Evolutionary conservation across 805 yeast genomes (phyloP), one percentile per base, ranked within the genome.

Genomic region (Wickerhamiella kurtzmanii): DNA sequence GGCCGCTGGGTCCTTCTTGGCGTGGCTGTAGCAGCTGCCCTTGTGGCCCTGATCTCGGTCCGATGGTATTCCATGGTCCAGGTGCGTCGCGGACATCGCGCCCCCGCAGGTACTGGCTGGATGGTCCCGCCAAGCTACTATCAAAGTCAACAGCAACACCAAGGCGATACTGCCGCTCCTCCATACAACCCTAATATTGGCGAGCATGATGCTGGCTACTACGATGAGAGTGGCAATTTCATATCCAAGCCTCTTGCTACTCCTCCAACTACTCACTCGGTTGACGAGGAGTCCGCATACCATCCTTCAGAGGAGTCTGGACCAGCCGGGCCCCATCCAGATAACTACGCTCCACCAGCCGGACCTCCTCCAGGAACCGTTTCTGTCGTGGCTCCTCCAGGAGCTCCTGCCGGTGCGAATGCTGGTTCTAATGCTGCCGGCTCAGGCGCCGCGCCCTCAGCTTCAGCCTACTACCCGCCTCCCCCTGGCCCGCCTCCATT

Each of bases 101-200:
- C 95, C 0, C 67, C 84, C 1, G 66, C 74, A 49, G 89, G 89
- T 8, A 82, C 92, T 1, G 75, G 82, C 9, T 82, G 94, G 94
- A 76, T 86, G 67, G 81, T 92, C 0, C 95, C 95, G 4, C 94
- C 94, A 0, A 70, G 79, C 9, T 84, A 84, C 58, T 49, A 58
- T 48, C 58, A 53, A 43, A 74, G 86, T 1, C 82, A 82, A 56
- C 67, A 66, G 44, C 78, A 75, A 48, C 73, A 76, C 53, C 70
- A 69, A 41, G 36, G 52, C 39, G 50, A 44, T 2, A 51, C 53
- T 11, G 51, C 52, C 2, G 54, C 53, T 16, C 63, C 63, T 5
- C 48, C 58, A 15, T 63, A 63, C 46, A 57, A 64, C 25, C 55
- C 60, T 13, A 48, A 54, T 18, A 50, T 56, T 6, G 57, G 59